Conservation (phyloP, 1,284 basidiomycete genomes). For the Exobasidium cylindrosporum region DNA sequence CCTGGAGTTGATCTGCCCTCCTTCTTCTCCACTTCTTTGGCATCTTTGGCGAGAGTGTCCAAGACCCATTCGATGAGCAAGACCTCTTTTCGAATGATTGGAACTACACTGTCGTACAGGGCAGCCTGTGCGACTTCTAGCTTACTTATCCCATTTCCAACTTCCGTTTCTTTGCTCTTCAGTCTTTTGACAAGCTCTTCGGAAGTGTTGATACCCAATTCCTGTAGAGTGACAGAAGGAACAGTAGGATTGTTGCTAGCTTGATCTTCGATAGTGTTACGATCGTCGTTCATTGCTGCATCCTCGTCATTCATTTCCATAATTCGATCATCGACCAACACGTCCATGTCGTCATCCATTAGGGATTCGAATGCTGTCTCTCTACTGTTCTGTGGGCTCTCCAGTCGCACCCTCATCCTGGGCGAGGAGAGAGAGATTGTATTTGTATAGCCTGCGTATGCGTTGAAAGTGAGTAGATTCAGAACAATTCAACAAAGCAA, state of each 20-base stretch:
- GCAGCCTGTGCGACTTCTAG: background rate
- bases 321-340: background rate
- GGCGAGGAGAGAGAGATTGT: background rate
- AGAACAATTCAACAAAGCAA: too few species aligned
- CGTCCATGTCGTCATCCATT: background rate
- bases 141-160: background rate
- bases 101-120: background rate
- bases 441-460: too few species aligned
- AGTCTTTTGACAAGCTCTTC: background rate
- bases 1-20: background rate
- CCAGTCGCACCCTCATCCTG: background rate
- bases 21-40: background rate
- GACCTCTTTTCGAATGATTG: background rate
- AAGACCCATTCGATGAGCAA: slow-evolving; percentile 1
- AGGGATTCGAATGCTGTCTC: background rate
- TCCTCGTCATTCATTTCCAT: background rate
- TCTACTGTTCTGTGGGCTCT: background rate
- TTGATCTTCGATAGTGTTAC: background rate
- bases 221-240: background rate
- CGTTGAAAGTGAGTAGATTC: too few species aligned
- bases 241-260: too few species aligned
- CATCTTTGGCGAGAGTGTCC: background rate
- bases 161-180: background rate
- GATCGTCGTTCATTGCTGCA: background rate
- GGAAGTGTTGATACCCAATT: background rate